Conservation (phyloP, 2,329 filamentous ascomycete genomes). For the Amauroascus niger region DNA sequence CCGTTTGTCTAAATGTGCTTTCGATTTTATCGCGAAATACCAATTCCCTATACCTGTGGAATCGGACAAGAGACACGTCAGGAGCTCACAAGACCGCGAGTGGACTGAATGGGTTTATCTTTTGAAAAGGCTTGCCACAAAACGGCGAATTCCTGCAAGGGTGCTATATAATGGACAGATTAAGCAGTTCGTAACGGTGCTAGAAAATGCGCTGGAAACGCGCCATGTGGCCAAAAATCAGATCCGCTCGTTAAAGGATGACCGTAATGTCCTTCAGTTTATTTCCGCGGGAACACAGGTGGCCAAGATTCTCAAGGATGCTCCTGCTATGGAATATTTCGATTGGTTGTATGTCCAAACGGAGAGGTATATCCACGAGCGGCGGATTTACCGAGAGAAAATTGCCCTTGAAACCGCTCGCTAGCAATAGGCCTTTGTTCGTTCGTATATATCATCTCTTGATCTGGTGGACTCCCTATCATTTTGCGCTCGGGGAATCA, state of each 20-base stretch:
- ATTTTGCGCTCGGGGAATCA: not conserved
- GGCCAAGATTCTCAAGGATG: slow-evolving; percentile 77
- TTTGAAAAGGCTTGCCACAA: slow-evolving; percentile 74
- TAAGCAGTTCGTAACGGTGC: slow-evolving; percentile 78
- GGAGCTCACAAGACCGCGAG: slow-evolving; percentile 65
- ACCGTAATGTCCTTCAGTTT: slow-evolving; percentile 77
- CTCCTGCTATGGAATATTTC: slow-evolving; percentile 70
- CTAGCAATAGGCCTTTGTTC: not conserved
- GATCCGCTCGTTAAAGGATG: slow-evolving; percentile 73
- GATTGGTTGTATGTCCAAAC: slow-evolving; percentile 74
- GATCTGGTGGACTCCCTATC: not conserved
- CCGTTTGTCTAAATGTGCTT: slow-evolving; percentile 72
- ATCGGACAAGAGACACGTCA: slow-evolving; percentile 68
- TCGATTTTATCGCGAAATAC: slow-evolving; percentile 84
- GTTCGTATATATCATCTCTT: not conserved
- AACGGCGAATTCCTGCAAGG: slow-evolving; percentile 71
- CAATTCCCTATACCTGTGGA: slow-evolving; percentile 81
- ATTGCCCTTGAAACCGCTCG: slow-evolving; percentile 4
- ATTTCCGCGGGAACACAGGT: slow-evolving; percentile 82
- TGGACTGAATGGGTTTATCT: slow-evolving; percentile 92
- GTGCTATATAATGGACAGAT: slow-evolving; percentile 84
- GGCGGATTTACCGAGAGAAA: slow-evolving; percentile 30
- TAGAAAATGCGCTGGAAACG: slow-evolving; percentile 85
- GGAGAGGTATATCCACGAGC: slow-evolving; percentile 66
- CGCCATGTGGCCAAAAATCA: slow-evolving; percentile 76